Base-by-base conservation (phyloP, 257 asterid genomes). In the Petrea volubilis region DNA sequence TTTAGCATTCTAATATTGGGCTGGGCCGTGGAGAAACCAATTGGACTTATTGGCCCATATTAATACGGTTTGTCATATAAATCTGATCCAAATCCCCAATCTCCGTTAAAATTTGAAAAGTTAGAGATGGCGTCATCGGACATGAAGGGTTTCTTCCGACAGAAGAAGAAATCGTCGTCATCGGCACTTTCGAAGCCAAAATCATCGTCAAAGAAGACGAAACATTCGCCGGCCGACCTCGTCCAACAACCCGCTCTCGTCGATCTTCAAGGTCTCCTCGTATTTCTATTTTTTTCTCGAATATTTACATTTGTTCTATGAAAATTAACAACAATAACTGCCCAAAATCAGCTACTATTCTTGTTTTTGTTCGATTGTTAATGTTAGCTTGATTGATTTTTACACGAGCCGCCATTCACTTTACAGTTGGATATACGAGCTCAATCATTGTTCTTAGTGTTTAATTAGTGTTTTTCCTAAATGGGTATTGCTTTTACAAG, bases 81-180 rank as follows among this genome's bases (percentile, higher is more conserved):
- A 2, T 44, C 51, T 10, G 15, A n/a, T 3, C 51, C 51, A 1
- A 13, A 13, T n/a, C 14, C 17, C 5, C 49, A 44, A 44, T 13
- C 5, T 13, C 20, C 9, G 0, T 34, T 34, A 44, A 13, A 13
- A 0, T 44, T 44, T 1, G 0, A 13, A 2, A 18, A 7, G 1
- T 38, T 7, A 2, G 9, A 2, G 3, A 80, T 80, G 81, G 73
- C 86, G 58, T 81, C 89, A 64, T 61, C 87, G 20, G 89, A 79
- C 55, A 80, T 94, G 71, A 89, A 85, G 78, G 97, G 93, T 50
- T 87, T 83, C 87, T 94, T 74, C 83, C 75, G 78, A 72, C 96
- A 84, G 87, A 87, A 84, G 85, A 87, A 82, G 81, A 74, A 25
- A 79, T 77, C 73, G 25, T 8, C 71, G 29, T n/a, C n/a, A n/a